Percentiles rank a stretch among this genome's conserved stretches.
phyloP scores from a whole-genome alignment of 768 basidiomycete genomes.

The Tricholoma bakamatsutake region DNA sequence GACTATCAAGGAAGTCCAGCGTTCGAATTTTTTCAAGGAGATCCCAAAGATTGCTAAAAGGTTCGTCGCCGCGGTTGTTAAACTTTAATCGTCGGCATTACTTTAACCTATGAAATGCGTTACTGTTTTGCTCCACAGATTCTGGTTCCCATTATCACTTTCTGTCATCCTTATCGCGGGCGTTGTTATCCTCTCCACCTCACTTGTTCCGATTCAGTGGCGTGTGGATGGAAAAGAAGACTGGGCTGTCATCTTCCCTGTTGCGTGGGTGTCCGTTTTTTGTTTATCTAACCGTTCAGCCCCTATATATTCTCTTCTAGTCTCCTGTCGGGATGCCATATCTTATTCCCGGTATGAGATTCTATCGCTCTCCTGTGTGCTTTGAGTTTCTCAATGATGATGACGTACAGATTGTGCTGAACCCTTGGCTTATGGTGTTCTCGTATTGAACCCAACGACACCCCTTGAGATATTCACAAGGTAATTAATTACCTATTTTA shows the following conservation, averaged over 20 bases:
- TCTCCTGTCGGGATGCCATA: conserved; percentile 55
- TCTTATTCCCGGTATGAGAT: conserved; percentile 60
- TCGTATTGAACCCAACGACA: conserved; percentile 34
- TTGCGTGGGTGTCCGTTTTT: conserved; percentile 34
- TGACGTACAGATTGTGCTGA: conserved; percentile 31
- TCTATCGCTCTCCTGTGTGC: not conserved
- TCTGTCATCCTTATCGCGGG: conserved; percentile 49
- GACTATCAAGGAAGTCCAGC: conserved; percentile 77
- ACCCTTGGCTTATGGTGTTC: conserved; percentile 63
- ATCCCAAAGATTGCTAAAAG: conserved; percentile 77
- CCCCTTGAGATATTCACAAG: not conserved
- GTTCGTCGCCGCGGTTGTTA: conserved; percentile 32
- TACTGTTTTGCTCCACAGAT: conserved; percentile 32
- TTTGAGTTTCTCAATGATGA: conserved; percentile 1
- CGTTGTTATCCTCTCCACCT: conserved; percentile 48
- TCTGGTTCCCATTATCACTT: conserved; percentile 54
- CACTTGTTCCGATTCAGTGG: conserved; percentile 53
- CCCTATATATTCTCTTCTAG: conserved; percentile 42
- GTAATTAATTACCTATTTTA: not conserved
- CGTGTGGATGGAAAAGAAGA: conserved; percentile 37
- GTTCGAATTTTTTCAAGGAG: conserved; percentile 88
- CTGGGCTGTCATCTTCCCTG: conserved; percentile 77
- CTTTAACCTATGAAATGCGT: conserved; percentile 22
- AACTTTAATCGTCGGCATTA: not conserved
- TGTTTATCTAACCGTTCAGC: not conserved